Base-by-base conservation (phyloP, 805 yeast species). In the Suhomyces faveliae region DNA sequence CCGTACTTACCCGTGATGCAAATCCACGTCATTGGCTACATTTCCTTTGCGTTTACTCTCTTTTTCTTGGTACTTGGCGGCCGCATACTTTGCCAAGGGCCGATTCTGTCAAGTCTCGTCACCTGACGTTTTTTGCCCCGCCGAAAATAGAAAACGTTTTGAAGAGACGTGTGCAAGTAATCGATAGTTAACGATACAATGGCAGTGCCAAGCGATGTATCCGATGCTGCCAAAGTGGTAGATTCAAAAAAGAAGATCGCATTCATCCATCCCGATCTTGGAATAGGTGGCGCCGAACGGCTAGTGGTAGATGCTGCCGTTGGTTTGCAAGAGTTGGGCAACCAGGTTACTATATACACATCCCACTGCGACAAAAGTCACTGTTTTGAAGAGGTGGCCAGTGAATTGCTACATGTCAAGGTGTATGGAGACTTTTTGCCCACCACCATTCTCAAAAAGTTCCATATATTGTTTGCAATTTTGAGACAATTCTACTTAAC, bases 271-370 rank as follows among this genome's bases (percentile, higher is more conserved):
- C 99, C 99, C 0, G 99, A 94, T 68, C 70, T 94, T 46, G 99
- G 99, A 0, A 92, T 92, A 48, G 99, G 87, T 4, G 99, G 99
- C 3, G 99, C 99, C 1, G 99, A 94, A 63, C 76, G 99, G 50
- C 76, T 95, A n/a, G 90, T 94, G 1, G 96, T 94, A 1, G 99
- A 94, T 67, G 90, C 96, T 2, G 99, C 98, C 0, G 72, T 89
- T 3, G 96, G 96, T 0, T 69, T 94, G 22, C 89, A 92, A 60
- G 75, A 80, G 2, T 66, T 73, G 24, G 59, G 57, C 24, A 83
- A 87, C 61, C 74, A 72, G 0, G 83, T 94, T 9, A 74, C 76
- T 2, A 76, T 91, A 4, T 89, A 77, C 67, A 92, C 99, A 0
- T 90, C 97, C 0, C 96, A 94, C 62, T 91, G 96, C 66, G 97